Evolutionary conservation across 306 rosid species (phyloP).

Genomic region (Cicer yamashitae): DNA sequence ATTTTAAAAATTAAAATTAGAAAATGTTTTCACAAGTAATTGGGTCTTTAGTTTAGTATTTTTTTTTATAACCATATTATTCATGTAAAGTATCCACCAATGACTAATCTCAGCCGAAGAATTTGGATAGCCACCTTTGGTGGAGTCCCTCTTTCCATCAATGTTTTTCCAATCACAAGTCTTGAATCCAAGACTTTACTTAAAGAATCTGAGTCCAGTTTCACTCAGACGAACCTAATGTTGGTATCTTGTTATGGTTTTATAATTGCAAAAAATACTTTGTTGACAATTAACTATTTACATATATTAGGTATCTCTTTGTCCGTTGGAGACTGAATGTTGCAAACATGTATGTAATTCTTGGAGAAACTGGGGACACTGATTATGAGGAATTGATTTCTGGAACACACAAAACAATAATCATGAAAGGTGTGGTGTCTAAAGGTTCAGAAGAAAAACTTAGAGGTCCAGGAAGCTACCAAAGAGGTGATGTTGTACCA

Average conservation of each 20-base stretch:
- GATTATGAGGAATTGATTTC: constrained; percentile 89
- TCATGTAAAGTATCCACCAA: too few species aligned
- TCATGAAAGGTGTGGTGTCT: constrained; percentile 66
- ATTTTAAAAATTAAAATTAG: too few species aligned
- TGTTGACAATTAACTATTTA: neutral
- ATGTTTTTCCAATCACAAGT: too few species aligned
- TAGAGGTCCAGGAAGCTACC: constrained; percentile 79
- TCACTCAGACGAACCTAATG: too few species aligned
- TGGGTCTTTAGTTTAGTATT: too few species aligned
- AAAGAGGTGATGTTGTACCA: constrained; percentile 72
- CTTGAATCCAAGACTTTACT: too few species aligned
- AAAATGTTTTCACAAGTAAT: too few species aligned
- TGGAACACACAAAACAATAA: constrained; percentile 84
- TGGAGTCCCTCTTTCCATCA: too few species aligned
- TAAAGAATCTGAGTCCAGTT: too few species aligned
- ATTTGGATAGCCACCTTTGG: too few species aligned
- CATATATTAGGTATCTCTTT: constrained; percentile 73
- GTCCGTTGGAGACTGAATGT: constrained; percentile 87
- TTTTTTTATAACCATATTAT: too few species aligned
- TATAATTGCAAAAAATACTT: constrained; percentile 6
- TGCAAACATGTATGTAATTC: constrained; percentile 83
- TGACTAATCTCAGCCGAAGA: too few species aligned
- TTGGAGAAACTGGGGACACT: constrained; percentile 85
- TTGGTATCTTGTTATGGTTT: neutral
- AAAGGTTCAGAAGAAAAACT: constrained; percentile 60